Evolutionary conservation across 495 filamentous ascomycete genomes (phyloP).

Genomic region (Aspergillus sparsus): DNA sequence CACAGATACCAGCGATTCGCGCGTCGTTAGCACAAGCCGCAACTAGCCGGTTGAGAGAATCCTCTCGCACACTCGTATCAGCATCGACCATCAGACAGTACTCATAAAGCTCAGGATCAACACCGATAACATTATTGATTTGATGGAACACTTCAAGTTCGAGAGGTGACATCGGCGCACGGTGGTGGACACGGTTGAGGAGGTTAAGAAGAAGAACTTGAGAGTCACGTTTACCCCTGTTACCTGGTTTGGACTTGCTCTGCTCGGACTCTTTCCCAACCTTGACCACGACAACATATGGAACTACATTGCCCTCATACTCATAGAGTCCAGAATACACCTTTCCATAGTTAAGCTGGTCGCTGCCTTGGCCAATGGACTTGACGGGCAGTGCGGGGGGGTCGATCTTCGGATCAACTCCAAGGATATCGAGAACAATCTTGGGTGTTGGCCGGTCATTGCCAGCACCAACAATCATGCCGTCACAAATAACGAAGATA

Average conservation of each 20-base stretch:
- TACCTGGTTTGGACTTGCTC: slow-evolving; percentile 87
- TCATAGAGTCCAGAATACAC: slow-evolving; percentile 98
- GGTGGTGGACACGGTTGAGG: slow-evolving; percentile 96
- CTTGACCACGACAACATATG: slow-evolving; percentile 94
- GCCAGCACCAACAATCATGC: slow-evolving; percentile 93
- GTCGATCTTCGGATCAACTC: slow-evolving; percentile 95
- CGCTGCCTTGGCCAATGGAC: slow-evolving; percentile 82
- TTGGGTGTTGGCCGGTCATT: slow-evolving; percentile 97
- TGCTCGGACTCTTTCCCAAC: slow-evolving; percentile 96
- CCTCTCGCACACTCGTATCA: slow-evolving; percentile 91
- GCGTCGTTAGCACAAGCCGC: slow-evolving; percentile 91
- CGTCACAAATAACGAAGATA: slow-evolving; percentile 91
- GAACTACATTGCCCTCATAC: slow-evolving; percentile 95
- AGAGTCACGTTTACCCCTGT: slow-evolving; percentile 96
- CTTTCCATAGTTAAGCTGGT: slow-evolving; percentile 97
- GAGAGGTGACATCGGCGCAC: slow-evolving; percentile 87
- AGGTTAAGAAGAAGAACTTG: slow-evolving; percentile 84
- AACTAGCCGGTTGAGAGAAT: slow-evolving; percentile 89
- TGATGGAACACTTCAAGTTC: slow-evolving; percentile 99
- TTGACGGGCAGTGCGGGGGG: slow-evolving; percentile 91
- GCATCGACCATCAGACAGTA: slow-evolving; percentile 98
- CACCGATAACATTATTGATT: slow-evolving; percentile 98
- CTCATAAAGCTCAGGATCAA: slow-evolving; percentile 96
- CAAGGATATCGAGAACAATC: slow-evolving; percentile 95
- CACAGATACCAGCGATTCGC: slow-evolving; percentile 96